Evolutionary conservation across 352 stramenopile genomes (phyloP), one percentile per base, ranked within the genome.

Genomic region (Pythium diclinum): DNA sequence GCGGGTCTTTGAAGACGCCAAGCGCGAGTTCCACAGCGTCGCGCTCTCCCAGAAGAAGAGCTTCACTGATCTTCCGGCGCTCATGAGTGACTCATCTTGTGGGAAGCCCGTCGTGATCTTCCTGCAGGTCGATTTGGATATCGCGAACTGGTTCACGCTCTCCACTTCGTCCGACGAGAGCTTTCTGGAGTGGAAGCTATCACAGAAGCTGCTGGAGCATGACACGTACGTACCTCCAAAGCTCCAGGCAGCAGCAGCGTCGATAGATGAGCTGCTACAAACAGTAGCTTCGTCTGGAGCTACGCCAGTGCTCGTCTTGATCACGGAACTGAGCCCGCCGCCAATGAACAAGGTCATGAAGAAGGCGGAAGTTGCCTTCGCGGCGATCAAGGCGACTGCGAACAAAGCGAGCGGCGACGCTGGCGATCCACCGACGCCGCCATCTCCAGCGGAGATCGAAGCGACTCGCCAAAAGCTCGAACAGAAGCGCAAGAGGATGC

Each of bases 101-200:
- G 42, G 60, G 8, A 68, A 55, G 17, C 67, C 65, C 34, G 47
- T 68, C 0, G 69, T 85, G 19, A 6, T 90, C 10, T 47, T 89
- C 54, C 33, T 92, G n/a, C 79, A 88, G 10, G 68, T 85, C 1
- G 83, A 92, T 40, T 64, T 92, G 65, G 83, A 92, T 61, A 46
- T 92, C 21, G 68, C 81, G n/a, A 66, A 86, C 30, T 92, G 83
- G 78, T 92, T 87, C 56, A 77, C 70, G 19, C 68, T 92, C 5
- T 52, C 75, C 16, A 69, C 49, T 9, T 21, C 4, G 2, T 16
- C 23, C 4, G 48, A 52, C 6, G 47, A 47, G 9, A 49, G 49
- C 1, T 32, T 59, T 3, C 30, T 85, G 8, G 40, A 58, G 17
- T 91, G 82, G 79, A 67, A 71, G 14, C 67, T 91, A 16, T 74